Evolutionary conservation across 2,329 filamentous ascomycete species (phyloP).

Genomic region (Proliferodiscus dingleyae): DNA sequence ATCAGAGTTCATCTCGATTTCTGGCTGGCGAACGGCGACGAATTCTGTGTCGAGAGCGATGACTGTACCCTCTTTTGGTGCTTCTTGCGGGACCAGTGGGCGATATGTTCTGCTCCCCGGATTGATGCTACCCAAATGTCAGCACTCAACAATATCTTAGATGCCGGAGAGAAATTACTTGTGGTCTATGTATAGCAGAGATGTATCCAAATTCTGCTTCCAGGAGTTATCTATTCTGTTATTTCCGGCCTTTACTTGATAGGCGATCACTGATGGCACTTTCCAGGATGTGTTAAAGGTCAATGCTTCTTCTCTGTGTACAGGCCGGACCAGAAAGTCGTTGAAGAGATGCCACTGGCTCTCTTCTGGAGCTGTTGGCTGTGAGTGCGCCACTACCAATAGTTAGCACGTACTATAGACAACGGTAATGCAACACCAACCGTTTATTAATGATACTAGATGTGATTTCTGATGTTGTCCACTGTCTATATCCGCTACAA

Average conservation of each 20-base stretch:
- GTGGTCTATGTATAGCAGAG: slow-evolving; percentile 71
- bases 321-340: slow-evolving; percentile 83
- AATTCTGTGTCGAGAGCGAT: slow-evolving; percentile 96
- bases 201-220: slow-evolving; percentile 80
- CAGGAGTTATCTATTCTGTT: slow-evolving; percentile 81
- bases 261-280: slow-evolving; percentile 79
- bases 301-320: slow-evolving; percentile 77
- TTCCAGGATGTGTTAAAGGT: slow-evolving; percentile 92
- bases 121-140: slow-evolving; percentile 35
- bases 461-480: slow-evolving; percentile 83
- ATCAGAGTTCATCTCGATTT: slow-evolving; percentile 94
- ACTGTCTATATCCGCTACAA: slow-evolving; percentile 85
- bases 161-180: slow-evolving; percentile 36
- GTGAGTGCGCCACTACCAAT: slow-evolving; percentile 58
- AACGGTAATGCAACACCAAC: slow-evolving; percentile 40
- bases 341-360: slow-evolving; percentile 95
- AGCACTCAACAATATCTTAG: slow-evolving; percentile 1
- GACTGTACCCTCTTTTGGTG: slow-evolving; percentile 65
- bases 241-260: slow-evolving; percentile 75
- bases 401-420: slow-evolving; percentile 13
- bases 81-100: slow-evolving; percentile 57
- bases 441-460: slow-evolving; percentile 85
- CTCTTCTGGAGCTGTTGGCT: slow-evolving; percentile 50
- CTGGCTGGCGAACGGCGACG: slow-evolving; percentile 84
- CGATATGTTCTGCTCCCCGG: slow-evolving; percentile 52